Evolutionary conservation across 768 basidiomycete genomes (phyloP).

Genomic region (Tylopilus sp.): DNA sequence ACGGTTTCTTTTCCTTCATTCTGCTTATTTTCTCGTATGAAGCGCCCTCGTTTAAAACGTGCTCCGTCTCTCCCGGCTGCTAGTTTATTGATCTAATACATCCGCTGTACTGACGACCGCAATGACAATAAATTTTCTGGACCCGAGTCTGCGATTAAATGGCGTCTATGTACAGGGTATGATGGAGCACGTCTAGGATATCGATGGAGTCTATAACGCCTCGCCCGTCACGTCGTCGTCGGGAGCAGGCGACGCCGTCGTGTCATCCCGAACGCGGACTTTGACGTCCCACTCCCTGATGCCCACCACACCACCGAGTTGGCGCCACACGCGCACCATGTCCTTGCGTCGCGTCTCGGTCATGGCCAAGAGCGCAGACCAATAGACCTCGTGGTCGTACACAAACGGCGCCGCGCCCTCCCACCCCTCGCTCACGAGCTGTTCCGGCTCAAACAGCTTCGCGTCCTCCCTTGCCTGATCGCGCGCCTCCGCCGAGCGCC

Average conservation of each 20-base stretch:
- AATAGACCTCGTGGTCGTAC: constrained; percentile 75
- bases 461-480: constrained; percentile 16
- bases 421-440: constrained; percentile 71
- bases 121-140: constrained; percentile 18
- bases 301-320: constrained; percentile 66
- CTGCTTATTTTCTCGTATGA: not conserved
- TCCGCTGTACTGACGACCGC: constrained; percentile 23
- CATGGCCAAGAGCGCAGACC: constrained; percentile 58
- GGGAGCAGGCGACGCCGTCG: not conserved
- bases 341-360: constrained; percentile 46
- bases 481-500: constrained; percentile 23
- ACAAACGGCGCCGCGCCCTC: constrained; percentile 63
- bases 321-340: constrained; percentile 62
- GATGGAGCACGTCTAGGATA: not conserved
- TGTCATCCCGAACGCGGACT: constrained; percentile 21
- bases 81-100: constrained; percentile 26
- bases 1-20: not conserved
- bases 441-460: constrained; percentile 59
- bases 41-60: constrained; percentile 5
- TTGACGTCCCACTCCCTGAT: constrained; percentile 81
- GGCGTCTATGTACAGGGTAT: not conserved
- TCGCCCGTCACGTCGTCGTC: constrained; percentile 1
- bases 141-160: not conserved
- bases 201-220: constrained; percentile 3
- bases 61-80: constrained; percentile 4